Evolutionary conservation across 2,329 filamentous ascomycete species (phyloP), one percentile per base, ranked within the genome.

Genomic region (Diatrype stigma): DNA sequence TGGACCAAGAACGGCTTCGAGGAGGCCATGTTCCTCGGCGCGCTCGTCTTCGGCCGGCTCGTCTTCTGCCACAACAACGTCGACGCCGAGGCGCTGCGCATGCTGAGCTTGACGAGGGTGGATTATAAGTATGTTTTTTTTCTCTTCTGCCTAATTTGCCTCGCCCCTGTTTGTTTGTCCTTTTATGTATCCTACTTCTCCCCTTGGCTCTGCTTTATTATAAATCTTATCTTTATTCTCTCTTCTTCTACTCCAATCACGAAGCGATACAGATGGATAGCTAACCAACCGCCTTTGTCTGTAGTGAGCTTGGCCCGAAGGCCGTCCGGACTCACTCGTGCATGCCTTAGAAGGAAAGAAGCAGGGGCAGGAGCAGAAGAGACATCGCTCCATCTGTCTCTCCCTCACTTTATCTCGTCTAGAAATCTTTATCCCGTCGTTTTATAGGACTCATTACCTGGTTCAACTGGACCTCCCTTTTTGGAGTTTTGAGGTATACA

Each of bases 1-100:
- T 96, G 91, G 90, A 90, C 90, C 65, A 92, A 88, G 71, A 82
- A 85, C 57, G 77, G 81, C 50, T 80, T 81, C 63, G 92, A 96
- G 63, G 92, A 96, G 70, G 84, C 88, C 46, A 83, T 85, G 64
- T 96, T 96, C 71, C 74, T 96, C 6, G 92, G 92, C 11, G 89
- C 90, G 2, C 90, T 96, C 70, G 87, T 96, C 30, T 90, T 89
- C 1, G 90, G 89, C 2, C 69, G 80, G 19, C 72, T 83, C 49
- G 79, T 78, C 2, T 84, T 79, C 60, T 82, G 79, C 60, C 68
- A 82, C 57, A 80, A 84, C 58, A 82, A 82, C 60, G 66, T 81
- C 61, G 80, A 84, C 51, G 73, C 71, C 42, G 80, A 84, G 63
- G 71, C 73, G 16, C 79, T 82, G 66, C 71, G 78, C 42, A 61